phyloP scores from a whole-genome alignment of 495 filamentous ascomycete genomes.

The Penicillium egyptiacum region DNA sequence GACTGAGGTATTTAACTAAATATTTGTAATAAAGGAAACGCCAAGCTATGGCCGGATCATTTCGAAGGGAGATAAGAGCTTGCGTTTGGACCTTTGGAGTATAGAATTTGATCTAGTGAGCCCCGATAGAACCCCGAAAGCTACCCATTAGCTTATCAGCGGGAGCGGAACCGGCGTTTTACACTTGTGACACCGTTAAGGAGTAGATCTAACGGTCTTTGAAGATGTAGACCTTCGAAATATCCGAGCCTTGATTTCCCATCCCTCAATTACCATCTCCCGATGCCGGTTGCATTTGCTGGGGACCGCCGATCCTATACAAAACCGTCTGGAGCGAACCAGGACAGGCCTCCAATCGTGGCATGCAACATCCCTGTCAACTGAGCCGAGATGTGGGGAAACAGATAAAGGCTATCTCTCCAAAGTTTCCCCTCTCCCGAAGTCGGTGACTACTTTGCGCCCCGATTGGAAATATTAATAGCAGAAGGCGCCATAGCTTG shows the following conservation, averaged over 20 bases:
- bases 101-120: background rate
- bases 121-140: too few relatives aligned
- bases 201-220: too few relatives aligned
- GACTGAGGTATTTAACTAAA: background rate
- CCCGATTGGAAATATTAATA: constrained; percentile 1
- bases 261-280: background rate
- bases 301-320: background rate
- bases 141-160: background rate
- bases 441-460: background rate
- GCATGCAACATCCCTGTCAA: constrained; percentile 5
- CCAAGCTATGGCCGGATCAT: background rate
- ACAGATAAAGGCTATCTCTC: constrained; percentile 25
- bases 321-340: background rate
- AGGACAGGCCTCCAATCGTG: background rate
- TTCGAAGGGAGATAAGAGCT: background rate
- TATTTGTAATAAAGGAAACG: background rate
- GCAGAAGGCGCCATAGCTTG: constrained; percentile 3
- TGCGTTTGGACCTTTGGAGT: background rate
- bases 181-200: too few relatives aligned
- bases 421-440: constrained; percentile 6
- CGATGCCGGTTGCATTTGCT: background rate
- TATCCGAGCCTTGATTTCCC: background rate
- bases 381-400: constrained; percentile 38
- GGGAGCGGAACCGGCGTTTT: background rate
- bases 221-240: too few relatives aligned